These are phyloP conservation scores for Fusarium luffae DNA, from an alignment of 2,329 filamentous ascomycete species.

Conservation along the genomic window DNA sequence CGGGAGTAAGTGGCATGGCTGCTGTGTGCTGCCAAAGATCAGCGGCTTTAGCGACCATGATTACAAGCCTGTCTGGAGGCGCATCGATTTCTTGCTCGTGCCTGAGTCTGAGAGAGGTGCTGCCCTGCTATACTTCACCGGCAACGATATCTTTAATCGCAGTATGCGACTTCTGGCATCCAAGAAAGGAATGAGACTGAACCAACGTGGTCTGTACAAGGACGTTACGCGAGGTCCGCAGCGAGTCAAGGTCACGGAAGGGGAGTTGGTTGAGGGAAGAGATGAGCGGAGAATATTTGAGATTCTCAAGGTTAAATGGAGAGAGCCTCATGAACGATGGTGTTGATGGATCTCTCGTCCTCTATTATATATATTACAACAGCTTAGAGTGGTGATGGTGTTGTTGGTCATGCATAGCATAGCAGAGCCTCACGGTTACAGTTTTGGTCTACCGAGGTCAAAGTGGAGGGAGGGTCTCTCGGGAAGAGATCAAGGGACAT, in stretches of 20 bases:
- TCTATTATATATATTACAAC: neutral
- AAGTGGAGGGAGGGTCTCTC: slow-evolving; percentile 31
- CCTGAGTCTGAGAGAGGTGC: slow-evolving; percentile 83
- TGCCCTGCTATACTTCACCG: slow-evolving; percentile 93
- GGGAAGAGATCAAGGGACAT: slow-evolving; percentile 19
- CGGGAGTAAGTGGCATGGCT: slow-evolving; percentile 90
- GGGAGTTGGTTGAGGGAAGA: slow-evolving; percentile 76
- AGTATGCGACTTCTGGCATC: slow-evolving; percentile 83
- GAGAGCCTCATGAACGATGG: slow-evolving; percentile 79
- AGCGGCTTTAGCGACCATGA: slow-evolving; percentile 48
- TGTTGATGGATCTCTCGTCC: slow-evolving; percentile 63
- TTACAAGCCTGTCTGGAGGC: slow-evolving; percentile 72
- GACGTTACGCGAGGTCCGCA: slow-evolving; percentile 71
- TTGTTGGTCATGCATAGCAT: neutral
- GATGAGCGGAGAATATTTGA: slow-evolving; percentile 86
- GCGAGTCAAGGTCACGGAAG: slow-evolving; percentile 71
- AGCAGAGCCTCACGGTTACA: slow-evolving; percentile 23
- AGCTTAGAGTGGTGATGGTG: neutral
- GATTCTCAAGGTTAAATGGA: slow-evolving; percentile 84
- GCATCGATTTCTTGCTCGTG: slow-evolving; percentile 87
- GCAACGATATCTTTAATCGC: slow-evolving; percentile 93
- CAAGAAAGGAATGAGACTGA: slow-evolving; percentile 84
- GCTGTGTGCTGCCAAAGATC: slow-evolving; percentile 72
- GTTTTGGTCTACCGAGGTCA: slow-evolving; percentile 35
- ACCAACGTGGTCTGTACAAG: slow-evolving; percentile 82